Evolutionary conservation across 306 rosid genomes (phyloP).

Genomic region (Pterocarpus macrocarpus): DNA sequence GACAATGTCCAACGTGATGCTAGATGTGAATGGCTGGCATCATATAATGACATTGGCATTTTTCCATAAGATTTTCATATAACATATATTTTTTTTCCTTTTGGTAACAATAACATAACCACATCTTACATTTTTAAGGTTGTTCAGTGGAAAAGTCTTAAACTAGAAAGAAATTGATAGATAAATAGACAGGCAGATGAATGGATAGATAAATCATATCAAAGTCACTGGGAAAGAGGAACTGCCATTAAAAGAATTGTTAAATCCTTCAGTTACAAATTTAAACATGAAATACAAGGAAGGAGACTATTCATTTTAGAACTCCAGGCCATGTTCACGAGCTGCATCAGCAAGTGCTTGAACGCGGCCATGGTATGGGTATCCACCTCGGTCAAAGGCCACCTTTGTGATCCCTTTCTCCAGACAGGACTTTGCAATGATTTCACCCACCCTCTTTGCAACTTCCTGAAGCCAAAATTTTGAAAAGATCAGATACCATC

Average conservation of each 20-base stretch:
- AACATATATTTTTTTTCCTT: too few relatives aligned
- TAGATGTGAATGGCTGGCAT: neutral
- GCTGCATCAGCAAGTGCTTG: slow-evolving; percentile 92
- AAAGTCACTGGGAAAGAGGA: slow-evolving; percentile 28
- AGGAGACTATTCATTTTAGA: slow-evolving; percentile 49
- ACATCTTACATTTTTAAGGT: neutral
- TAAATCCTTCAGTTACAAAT: slow-evolving; percentile 30
- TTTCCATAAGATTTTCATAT: slow-evolving; percentile 8
- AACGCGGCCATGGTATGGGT: slow-evolving; percentile 95
- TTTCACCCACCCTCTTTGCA: slow-evolving; percentile 92
- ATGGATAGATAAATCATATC: slow-evolving; percentile 12
- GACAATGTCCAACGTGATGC: neutral
- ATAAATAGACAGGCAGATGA: neutral
- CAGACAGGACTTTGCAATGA: slow-evolving; percentile 84
- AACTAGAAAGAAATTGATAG: slow-evolving; percentile 21
- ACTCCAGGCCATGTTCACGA: slow-evolving; percentile 87
- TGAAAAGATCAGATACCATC: slow-evolving; percentile 29
- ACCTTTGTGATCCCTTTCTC: slow-evolving; percentile 96
- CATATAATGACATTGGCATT: too few relatives aligned
- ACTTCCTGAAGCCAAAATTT: slow-evolving; percentile 73
- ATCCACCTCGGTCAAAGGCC: slow-evolving; percentile 95
- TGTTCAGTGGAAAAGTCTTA: neutral
- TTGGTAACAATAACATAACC: neutral
- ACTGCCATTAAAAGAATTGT: slow-evolving; percentile 40
- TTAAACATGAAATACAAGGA: slow-evolving; percentile 44